Percentiles rank a stretch among this genome's conserved stretches.
phyloP scores from a whole-genome alignment of 2,329 filamentous ascomycete species.

The Parastagonospora nodorum region DNA sequence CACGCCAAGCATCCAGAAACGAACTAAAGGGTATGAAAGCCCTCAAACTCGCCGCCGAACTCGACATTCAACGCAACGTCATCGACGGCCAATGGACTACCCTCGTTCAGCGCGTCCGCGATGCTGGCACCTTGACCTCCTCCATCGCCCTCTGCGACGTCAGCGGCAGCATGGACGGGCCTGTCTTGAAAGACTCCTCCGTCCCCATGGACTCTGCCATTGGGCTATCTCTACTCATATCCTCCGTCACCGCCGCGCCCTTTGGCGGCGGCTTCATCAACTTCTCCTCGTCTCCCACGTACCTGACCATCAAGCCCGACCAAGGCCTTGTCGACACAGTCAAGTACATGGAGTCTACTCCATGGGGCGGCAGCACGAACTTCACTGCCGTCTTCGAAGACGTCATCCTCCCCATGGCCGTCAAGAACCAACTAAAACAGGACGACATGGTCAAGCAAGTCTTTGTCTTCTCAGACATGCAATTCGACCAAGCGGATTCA shows the following conservation, averaged over 20 bases:
- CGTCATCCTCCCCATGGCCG: constrained; percentile 61
- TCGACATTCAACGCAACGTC: constrained; percentile 44
- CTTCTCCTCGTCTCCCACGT: constrained; percentile 51
- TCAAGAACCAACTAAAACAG: constrained; percentile 54
- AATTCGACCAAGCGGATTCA: constrained; percentile 54
- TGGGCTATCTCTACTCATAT: constrained; percentile 61
- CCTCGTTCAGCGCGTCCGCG: constrained; percentile 62
- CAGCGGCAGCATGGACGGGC: constrained; percentile 57
- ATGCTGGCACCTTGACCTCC: constrained; percentile 59
- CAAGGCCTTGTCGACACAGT: constrained; percentile 52
- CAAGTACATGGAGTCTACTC: constrained; percentile 24
- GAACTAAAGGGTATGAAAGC: constrained; percentile 1
- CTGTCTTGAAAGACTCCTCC: constrained; percentile 53
- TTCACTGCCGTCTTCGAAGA: constrained; percentile 61
- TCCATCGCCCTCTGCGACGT: constrained; percentile 65
- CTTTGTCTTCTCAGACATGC: constrained; percentile 67
- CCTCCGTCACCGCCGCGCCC: constrained; percentile 58
- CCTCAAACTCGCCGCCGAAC: constrained; percentile 12
- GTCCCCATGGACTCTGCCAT: constrained; percentile 60
- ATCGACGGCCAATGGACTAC: constrained; percentile 61
- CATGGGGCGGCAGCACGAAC: constrained; percentile 57
- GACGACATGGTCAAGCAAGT: constrained; percentile 66
- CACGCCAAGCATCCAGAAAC: background rate
- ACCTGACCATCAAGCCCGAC: constrained; percentile 50
- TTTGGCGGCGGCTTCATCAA: constrained; percentile 63